Percentiles rank a stretch among this genome's conserved stretches.
These are phyloP conservation scores for Hymenoscyphus salicellus DNA, from an alignment of 2,329 filamentous ascomycete species.

Conservation along the genomic window DNA sequence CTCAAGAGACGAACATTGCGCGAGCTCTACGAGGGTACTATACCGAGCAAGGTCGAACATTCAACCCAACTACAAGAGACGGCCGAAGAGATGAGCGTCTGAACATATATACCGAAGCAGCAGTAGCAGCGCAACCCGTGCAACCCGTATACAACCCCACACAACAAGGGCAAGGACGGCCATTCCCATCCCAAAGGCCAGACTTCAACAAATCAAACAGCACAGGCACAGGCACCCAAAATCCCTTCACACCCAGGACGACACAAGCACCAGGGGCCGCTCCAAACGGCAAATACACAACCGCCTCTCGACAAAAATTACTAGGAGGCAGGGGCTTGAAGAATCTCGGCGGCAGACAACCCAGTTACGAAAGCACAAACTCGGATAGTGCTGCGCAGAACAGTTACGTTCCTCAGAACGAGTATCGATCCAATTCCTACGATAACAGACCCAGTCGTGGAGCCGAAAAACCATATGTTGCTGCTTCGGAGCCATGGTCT, in stretches of 20 bases:
- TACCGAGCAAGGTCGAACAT: constrained; percentile 30
- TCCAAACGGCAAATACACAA: background rate
- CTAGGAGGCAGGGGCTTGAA: no score
- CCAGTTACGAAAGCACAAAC: no score
- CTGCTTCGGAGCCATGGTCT: constrained; percentile 49
- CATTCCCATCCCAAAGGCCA: background rate
- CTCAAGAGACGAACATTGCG: constrained; percentile 93
- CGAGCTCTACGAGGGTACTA: constrained; percentile 93
- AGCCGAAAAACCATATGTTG: constrained; percentile 43
- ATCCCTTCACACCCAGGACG: no score
- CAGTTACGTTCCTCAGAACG: no score
- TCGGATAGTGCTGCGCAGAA: no score
- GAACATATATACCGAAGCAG: background rate
- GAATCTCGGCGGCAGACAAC: no score
- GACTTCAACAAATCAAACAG: no score
- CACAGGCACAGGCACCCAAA: no score
- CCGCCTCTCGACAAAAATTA: no score
- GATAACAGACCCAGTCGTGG: constrained; percentile 25
- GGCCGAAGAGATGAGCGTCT: background rate
- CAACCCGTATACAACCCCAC: background rate
- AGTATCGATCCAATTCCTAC: background rate
- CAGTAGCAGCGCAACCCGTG: background rate
- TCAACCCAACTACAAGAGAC: background rate
- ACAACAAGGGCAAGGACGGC: background rate
- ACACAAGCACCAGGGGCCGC: no score